Evolutionary conservation across 2,329 filamentous ascomycete genomes (phyloP).

Genomic region (Nothomitra cinnamomea): DNA sequence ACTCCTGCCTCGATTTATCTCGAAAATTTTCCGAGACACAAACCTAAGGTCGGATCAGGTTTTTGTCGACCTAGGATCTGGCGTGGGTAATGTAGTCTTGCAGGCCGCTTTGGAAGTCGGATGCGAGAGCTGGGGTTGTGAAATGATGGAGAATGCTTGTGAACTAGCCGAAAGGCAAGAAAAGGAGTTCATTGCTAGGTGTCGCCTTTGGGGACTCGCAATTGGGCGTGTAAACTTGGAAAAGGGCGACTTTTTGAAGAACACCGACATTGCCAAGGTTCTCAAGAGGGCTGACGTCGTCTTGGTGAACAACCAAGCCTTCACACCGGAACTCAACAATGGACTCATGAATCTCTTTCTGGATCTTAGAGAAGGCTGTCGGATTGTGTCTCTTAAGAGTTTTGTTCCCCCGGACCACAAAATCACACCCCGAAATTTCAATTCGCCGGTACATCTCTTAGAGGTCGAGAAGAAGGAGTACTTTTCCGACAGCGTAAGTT

Average conservation of each 20-base stretch:
- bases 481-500: slow-evolving; percentile 60
- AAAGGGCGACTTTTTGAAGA: slow-evolving; percentile 68
- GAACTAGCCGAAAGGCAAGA: slow-evolving; percentile 65
- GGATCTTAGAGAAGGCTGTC: slow-evolving; percentile 78
- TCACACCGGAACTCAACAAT: slow-evolving; percentile 74
- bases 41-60: slow-evolving; percentile 66
- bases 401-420: slow-evolving; percentile 73
- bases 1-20: slow-evolving; percentile 68
- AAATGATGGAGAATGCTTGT: slow-evolving; percentile 86
- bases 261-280: slow-evolving; percentile 49
- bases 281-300: slow-evolving; percentile 84
- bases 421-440: slow-evolving; percentile 54
- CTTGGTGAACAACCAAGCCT: slow-evolving; percentile 95
- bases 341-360: slow-evolving; percentile 76
- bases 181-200: slow-evolving; percentile 68
- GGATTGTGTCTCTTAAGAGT: slow-evolving; percentile 79
- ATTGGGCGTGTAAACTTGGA: slow-evolving; percentile 67
- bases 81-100: slow-evolving; percentile 87
- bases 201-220: slow-evolving; percentile 73
- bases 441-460: slow-evolving; percentile 68
- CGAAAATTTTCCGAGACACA: slow-evolving; percentile 62
- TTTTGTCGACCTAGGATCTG: slow-evolving; percentile 89
- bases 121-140: slow-evolving; percentile 89
- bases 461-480: slow-evolving; percentile 59
- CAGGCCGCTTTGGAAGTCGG: slow-evolving; percentile 88